These are phyloP conservation scores for Fagopyrum esculentum DNA, from an alignment of 148 eudicot species.

Conservation along the genomic window DNA sequence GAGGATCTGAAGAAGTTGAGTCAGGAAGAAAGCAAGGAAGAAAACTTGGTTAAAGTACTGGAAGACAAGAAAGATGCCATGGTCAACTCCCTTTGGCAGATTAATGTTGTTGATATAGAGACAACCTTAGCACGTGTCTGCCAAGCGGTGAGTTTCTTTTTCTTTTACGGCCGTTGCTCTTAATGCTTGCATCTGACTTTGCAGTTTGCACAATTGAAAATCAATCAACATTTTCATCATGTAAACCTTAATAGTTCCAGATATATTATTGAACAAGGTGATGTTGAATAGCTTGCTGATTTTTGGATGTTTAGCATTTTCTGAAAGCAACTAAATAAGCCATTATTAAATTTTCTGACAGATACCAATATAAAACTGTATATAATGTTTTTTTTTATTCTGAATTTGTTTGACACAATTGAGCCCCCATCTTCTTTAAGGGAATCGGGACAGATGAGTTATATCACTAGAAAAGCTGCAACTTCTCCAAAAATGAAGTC, in stretches of 20 bases:
- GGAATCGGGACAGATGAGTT: background rate
- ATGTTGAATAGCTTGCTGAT: conserved; percentile 1
- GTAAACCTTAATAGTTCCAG: background rate
- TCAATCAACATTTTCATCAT: background rate
- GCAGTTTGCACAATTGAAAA: background rate
- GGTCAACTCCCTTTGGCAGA: conserved; percentile 86
- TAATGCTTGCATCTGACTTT: background rate
- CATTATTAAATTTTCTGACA: background rate
- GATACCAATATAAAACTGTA: background rate
- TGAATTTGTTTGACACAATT: background rate
- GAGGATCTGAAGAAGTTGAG: conserved; percentile 61
- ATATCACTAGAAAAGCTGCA: background rate
- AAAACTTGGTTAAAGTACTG: conserved; percentile 44
- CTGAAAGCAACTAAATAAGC: background rate
- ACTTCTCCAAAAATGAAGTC: background rate
- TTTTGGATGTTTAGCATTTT: background rate
- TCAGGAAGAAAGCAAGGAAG: conserved; percentile 65
- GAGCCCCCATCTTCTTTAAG: background rate
- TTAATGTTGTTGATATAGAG: conserved; percentile 91
- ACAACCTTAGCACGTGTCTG: conserved; percentile 75
- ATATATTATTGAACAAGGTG: background rate
- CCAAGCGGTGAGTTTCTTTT: conserved; percentile 58
- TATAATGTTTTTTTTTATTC: background rate
- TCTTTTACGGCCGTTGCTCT: background rate
- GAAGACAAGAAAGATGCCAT: conserved; percentile 88